Evolutionary conservation across 2,329 filamentous ascomycete species (phyloP).

Genomic region (Plenodomus tracheiphilus): DNA sequence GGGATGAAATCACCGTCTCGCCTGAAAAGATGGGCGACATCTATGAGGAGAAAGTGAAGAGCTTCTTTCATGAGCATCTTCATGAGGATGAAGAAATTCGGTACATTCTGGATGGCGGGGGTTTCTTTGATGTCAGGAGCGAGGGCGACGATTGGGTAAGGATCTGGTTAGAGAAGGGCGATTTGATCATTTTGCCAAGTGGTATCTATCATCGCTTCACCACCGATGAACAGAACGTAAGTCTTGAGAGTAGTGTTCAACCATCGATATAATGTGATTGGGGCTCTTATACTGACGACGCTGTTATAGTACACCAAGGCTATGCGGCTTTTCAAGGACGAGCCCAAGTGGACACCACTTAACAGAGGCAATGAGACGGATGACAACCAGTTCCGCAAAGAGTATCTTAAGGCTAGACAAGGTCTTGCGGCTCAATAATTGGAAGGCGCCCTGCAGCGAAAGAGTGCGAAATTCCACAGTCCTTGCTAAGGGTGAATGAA

Average conservation of each 20-base stretch:
- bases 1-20: constrained; percentile 89
- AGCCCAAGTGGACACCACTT: constrained; percentile 96
- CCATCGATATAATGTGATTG: not conserved
- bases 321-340: constrained; percentile 96
- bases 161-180: constrained; percentile 79
- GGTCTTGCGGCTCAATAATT: constrained; percentile 14
- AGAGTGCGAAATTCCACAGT: not conserved
- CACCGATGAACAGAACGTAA: constrained; percentile 85
- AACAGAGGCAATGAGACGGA: constrained; percentile 81
- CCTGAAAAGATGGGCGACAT: constrained; percentile 80
- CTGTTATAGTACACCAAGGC: constrained; percentile 80
- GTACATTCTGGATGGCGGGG: constrained; percentile 84
- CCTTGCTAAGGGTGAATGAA: not conserved
- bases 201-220: constrained; percentile 99
- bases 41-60: constrained; percentile 93
- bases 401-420: constrained; percentile 62
- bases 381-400: constrained; percentile 74
- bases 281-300: constrained; percentile 17
- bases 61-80: constrained; percentile 92
- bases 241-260: no score
- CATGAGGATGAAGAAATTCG: constrained; percentile 99
- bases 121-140: constrained; percentile 90
- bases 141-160: constrained; percentile 86
- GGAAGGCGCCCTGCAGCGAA: not conserved
- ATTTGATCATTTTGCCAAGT: constrained; percentile 89